Conservation (phyloP, 371 early-diverging fungal species). For the Funneliformis caledonium region DNA sequence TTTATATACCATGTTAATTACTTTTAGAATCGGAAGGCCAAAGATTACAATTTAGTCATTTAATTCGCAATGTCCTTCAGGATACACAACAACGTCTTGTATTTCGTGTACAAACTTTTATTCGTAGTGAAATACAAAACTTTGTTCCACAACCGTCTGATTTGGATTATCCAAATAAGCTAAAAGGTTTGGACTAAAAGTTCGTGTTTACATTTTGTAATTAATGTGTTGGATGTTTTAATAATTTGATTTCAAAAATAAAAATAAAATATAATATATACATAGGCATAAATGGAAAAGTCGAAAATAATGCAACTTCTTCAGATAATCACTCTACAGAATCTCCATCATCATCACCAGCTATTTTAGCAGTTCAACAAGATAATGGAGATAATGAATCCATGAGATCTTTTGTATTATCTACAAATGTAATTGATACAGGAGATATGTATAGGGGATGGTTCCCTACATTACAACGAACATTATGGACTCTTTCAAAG, state of each 20-base stretch:
- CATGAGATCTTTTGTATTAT: constrained; percentile 43
- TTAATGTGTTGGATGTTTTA: background rate
- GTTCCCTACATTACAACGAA: constrained; percentile 82
- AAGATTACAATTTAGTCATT: constrained; percentile 65
- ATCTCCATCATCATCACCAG: constrained; percentile 33
- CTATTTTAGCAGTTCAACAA: constrained; percentile 39
- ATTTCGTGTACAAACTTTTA: constrained; percentile 83
- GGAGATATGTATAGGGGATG: constrained; percentile 64
- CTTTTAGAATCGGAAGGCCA: constrained; percentile 50
- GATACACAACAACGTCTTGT: constrained; percentile 86
- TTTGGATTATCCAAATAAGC: constrained; percentile 55
- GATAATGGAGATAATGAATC: constrained; percentile 44
- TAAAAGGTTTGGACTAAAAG: constrained; percentile 45
- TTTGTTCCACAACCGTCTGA: constrained; percentile 75
- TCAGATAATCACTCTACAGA: background rate
- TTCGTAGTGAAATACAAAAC: constrained; percentile 76
- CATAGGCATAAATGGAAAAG: background rate
- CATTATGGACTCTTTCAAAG: constrained; percentile 80
- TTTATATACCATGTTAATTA: background rate
- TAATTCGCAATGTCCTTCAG: constrained; percentile 76
- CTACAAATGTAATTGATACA: constrained; percentile 45
- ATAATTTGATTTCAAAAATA: constrained; percentile 6
- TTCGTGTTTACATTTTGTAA: background rate
- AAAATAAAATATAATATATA: background rate
- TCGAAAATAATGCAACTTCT: background rate